Evolutionary conservation across 768 basidiomycete genomes (phyloP).

Genomic region (Tylopilus subfusipes): DNA sequence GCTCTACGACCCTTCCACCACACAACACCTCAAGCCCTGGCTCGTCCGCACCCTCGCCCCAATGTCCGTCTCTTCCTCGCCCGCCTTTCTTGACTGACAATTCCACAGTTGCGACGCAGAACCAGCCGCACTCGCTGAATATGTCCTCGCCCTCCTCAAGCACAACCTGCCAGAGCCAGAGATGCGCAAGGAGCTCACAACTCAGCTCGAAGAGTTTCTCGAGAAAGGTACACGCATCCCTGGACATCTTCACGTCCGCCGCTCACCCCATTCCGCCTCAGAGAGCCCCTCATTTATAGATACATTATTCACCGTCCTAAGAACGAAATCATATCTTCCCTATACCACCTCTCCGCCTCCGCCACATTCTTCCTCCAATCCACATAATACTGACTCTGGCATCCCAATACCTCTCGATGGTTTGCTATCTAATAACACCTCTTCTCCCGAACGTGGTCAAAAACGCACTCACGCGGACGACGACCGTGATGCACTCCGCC

Average conservation of each 20-base stretch:
- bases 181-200: constrained; percentile 71
- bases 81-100: not conserved
- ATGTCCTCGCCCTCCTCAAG: constrained; percentile 89
- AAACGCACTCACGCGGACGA: constrained; percentile 67
- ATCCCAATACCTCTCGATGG: constrained; percentile 79
- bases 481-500: constrained; percentile 54
- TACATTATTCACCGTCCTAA: constrained; percentile 78
- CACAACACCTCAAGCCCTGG: constrained; percentile 78
- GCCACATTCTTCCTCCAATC: constrained; percentile 35
- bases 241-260: not conserved
- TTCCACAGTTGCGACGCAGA: constrained; percentile 87
- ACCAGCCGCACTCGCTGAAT: constrained; percentile 88
- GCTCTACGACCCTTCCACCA: constrained; percentile 65
- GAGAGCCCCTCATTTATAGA: constrained; percentile 78
- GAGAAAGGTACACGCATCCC: constrained; percentile 64
- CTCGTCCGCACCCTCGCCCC: constrained; percentile 86
- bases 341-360: constrained; percentile 50
- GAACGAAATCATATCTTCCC: constrained; percentile 82
- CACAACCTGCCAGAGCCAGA: constrained; percentile 82
- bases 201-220: constrained; percentile 88
- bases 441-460: constrained; percentile 51
- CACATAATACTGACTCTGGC: constrained; percentile 49
- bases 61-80: constrained; percentile 49
- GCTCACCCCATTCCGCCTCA: constrained; percentile 25
- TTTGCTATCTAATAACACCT: constrained; percentile 45